Base-by-base conservation (phyloP, 2,329 filamentous ascomycete species). In the Achaetomium macrosporum region DNA sequence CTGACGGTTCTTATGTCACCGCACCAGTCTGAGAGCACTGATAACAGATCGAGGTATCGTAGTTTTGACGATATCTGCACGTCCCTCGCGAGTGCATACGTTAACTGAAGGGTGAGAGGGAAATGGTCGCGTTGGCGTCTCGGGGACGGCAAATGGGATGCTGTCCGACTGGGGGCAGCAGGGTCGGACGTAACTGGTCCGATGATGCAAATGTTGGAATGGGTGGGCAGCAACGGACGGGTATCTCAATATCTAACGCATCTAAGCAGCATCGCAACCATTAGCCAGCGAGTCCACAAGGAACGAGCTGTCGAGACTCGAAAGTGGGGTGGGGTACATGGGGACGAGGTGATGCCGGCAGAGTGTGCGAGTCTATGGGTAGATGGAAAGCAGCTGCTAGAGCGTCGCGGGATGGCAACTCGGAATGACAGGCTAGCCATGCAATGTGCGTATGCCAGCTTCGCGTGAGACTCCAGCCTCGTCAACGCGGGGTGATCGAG, bases 241-340 rank as follows among this genome's bases (percentile, higher is more conserved):
- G 60, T 63, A 63, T 63, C 60, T 62, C 47, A 54, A 59, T 54
- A 53, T 61, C 59, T 61, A 52, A 47, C 57, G n/a, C 35, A 37
- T 25, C 37, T 49, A 43, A 44, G 37, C 29, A 31, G 47, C 29
- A n/a, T 36, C 41, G 20, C 41, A 41, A 43, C 6, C 37, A 52
- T 59, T 57, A 59, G 58, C 54, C 47, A 5, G 48, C 13, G 42
- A n/a, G 19, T 19, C 35, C 33, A 45, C 36, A 44, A 17, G 47
- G 40, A 37, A 42, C 13, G 17, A 37, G 35, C 36, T 31, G 33
- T 47, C 44, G 46, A 36, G 40, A 31, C 29, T 37, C 19, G 35
- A 37, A 48, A 47, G 51, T 56, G 56, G 25, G 25, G 25, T 25
- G 25, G 25, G 25, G 25, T 4, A 25, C 25, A 25, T 25, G 25